A percentile compares a stretch with the other conserved stretches of the same genome.
phyloP scores from a whole-genome alignment of 768 basidiomycete species.

The Collybiopsis confluens region DNA sequence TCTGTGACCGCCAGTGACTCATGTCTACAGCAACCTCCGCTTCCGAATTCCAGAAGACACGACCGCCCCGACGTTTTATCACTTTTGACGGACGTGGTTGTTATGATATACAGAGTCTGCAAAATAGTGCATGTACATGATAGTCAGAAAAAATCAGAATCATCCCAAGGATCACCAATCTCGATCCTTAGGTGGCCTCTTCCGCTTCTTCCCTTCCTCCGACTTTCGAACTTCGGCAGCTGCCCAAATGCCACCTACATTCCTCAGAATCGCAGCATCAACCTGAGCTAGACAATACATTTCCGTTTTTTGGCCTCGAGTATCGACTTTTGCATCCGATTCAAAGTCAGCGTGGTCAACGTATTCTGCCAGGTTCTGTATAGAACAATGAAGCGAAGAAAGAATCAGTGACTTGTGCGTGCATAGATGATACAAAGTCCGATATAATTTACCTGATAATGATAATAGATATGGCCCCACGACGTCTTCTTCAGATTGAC shows the following conservation, averaged over 20 bases:
- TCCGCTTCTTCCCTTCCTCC: background rate
- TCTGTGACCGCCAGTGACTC: no score
- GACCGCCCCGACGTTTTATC: no score
- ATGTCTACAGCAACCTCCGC: no score
- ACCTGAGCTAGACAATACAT: slow-evolving; percentile 1
- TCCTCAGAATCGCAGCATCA: slow-evolving; percentile 2
- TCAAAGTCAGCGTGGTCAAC: background rate
- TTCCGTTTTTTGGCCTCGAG: background rate
- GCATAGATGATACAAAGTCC: background rate
- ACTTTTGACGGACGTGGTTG: no score
- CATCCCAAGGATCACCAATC: no score
- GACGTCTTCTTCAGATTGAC: slow-evolving; percentile 3
- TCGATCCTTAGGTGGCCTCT: background rate
- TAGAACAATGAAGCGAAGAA: background rate
- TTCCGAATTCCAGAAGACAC: no score
- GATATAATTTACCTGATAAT: slow-evolving; percentile 9
- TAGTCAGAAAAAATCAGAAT: no score
- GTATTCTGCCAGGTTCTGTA: background rate
- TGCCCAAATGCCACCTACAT: background rate
- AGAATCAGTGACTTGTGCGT: background rate
- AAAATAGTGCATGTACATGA: no score
- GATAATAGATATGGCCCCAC: slow-evolving; percentile 6
- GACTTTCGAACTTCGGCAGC: background rate
- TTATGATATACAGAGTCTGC: no score
- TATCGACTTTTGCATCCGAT: background rate